These are phyloP conservation scores for Striga hermonthica DNA, from an alignment of 305 asterid species.

Conservation along the genomic window DNA sequence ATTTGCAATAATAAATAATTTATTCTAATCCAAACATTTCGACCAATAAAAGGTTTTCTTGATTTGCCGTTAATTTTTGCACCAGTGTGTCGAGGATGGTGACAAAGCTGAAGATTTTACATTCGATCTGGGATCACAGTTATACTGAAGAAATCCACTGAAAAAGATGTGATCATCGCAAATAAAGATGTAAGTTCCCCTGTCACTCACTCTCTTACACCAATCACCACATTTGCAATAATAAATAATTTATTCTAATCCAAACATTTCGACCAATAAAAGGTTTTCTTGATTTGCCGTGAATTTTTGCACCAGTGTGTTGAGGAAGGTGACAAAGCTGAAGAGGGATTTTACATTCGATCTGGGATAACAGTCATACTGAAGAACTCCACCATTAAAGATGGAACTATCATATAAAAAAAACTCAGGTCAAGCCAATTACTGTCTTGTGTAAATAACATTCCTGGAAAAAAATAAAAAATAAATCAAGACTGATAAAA, in stretches of 20 bases:
- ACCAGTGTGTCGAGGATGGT: constrained; percentile 78
- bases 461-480: background rate
- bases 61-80: constrained; percentile 2
- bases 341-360: constrained; percentile 65
- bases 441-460: background rate
- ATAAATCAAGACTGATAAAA: background rate
- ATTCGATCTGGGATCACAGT: constrained; percentile 84
- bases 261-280: constrained; percentile 1
- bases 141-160: too few species aligned
- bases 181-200: constrained; percentile 70
- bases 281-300: background rate
- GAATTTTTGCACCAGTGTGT: constrained; percentile 46
- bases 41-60: background rate
- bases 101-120: constrained; percentile 71
- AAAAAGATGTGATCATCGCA: constrained; percentile 69
- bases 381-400: constrained; percentile 80
- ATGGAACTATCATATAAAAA: constrained; percentile 61
- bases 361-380: constrained; percentile 78
- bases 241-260: background rate
- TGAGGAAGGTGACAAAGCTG: constrained; percentile 75
- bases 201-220: constrained; percentile 2
- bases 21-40: background rate
- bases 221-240: background rate
- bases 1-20: background rate
- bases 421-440: background rate